Conservation (phyloP, 768 basidiomycete species). For the Rhodocollybia butyracea region DNA sequence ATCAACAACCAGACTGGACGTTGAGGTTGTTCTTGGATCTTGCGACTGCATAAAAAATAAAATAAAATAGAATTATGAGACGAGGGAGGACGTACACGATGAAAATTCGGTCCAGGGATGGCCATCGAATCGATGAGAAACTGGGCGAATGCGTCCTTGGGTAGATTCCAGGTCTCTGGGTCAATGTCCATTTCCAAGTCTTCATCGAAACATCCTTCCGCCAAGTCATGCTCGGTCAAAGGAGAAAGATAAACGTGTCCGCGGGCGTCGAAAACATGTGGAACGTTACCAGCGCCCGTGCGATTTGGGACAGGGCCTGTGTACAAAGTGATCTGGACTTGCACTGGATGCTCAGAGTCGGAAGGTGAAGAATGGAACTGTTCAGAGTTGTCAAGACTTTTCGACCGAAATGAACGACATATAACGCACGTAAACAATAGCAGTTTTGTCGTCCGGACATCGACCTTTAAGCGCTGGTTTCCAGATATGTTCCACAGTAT, state of each 20-base stretch:
- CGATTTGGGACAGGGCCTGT: constrained; percentile 47
- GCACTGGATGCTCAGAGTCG: constrained; percentile 50
- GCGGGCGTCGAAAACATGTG: constrained; percentile 54
- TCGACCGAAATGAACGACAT: not conserved
- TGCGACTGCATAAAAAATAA: not conserved
- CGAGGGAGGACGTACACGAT: constrained; percentile 6
- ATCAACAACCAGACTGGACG: not conserved
- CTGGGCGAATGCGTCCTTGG: constrained; percentile 24
- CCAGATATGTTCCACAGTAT: constrained; percentile 59
- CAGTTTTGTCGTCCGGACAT: constrained; percentile 38
- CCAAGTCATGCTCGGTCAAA: constrained; percentile 18
- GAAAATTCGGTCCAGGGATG: constrained; percentile 13
- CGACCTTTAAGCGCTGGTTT: constrained; percentile 14
- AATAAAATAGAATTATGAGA: not conserved
- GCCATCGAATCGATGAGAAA: constrained; percentile 20
- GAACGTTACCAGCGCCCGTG: constrained; percentile 58
- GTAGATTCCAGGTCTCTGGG: constrained; percentile 28
- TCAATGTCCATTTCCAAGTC: constrained; percentile 14
- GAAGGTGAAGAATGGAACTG: constrained; percentile 19
- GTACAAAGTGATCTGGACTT: constrained; percentile 65
- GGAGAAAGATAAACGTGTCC: constrained; percentile 38
- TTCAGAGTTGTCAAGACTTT: not conserved
- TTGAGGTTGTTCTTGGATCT: not conserved
- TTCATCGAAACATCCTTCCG: constrained; percentile 11
- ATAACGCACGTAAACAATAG: constrained; percentile 59